A percentile compares a stretch with the other conserved stretches of the same genome.
phyloP scores from a whole-genome alignment of 169 alveolate genomes.

The Eimeria tenella region DNA sequence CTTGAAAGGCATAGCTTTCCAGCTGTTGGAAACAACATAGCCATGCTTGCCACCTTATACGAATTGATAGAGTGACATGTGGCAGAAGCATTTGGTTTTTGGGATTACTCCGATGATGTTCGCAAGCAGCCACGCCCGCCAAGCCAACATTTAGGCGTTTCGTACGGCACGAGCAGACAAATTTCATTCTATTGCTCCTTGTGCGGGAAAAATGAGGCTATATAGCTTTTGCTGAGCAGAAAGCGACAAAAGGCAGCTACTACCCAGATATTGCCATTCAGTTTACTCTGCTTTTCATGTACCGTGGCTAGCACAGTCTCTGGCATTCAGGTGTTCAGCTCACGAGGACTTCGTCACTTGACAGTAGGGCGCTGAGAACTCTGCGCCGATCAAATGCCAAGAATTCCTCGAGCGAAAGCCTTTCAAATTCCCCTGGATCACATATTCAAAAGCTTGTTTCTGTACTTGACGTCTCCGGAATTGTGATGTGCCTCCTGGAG shows the following conservation, averaged over 20 bases:
- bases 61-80: too few species aligned
- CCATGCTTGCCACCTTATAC: too few species aligned
- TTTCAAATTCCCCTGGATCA: conserved; percentile 31
- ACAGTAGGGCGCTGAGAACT: conserved; percentile 24
- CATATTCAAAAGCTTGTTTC: background rate
- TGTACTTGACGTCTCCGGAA: background rate
- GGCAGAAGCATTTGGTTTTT: too few species aligned
- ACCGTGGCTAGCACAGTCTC: background rate
- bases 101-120: too few species aligned
- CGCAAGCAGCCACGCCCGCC: too few species aligned
- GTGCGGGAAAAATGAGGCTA: conserved; percentile 27
- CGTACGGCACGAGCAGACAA: background rate
- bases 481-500: too few species aligned
- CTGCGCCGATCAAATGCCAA: conserved; percentile 62
- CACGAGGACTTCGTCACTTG: conserved; percentile 44
- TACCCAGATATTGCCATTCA: background rate
- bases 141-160: too few species aligned
- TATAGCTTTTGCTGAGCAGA: conserved; percentile 41
- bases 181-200: conserved; percentile 5
- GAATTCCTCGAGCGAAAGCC: conserved; percentile 56
- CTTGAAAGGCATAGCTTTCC: too few species aligned
- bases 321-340: background rate
- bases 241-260: background rate
- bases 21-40: too few species aligned
- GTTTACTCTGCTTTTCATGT: background rate